Percentiles rank a stretch among this genome's conserved stretches.
Evolutionary conservation across 495 filamentous ascomycete genomes (phyloP).

Genomic region (Hypoxylon lienhwacheense): DNA sequence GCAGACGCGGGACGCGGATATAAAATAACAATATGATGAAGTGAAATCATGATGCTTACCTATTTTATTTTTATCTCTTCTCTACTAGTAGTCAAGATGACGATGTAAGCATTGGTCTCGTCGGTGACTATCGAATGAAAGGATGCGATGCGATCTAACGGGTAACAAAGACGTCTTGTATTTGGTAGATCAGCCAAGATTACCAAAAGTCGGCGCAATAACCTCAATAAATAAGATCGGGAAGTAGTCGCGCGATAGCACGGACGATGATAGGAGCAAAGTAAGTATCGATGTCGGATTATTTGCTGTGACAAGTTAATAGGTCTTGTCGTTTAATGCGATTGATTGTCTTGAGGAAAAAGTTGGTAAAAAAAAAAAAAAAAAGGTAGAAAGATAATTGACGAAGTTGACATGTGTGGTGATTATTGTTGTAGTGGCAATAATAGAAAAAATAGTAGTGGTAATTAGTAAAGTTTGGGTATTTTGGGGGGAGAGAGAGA

Average conservation of each 20-base stretch:
- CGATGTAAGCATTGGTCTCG: constrained; percentile 19
- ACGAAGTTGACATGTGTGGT: too few species aligned
- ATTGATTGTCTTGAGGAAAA: too few species aligned
- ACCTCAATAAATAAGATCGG: constrained; percentile 3
- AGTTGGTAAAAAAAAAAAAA: too few species aligned
- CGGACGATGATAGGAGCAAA: neutral
- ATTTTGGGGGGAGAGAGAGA: too few species aligned
- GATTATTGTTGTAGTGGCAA: too few species aligned
- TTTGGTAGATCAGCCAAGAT: constrained; percentile 30
- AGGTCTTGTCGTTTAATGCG: too few species aligned
- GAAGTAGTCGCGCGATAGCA: constrained; percentile 4
- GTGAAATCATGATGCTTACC: constrained; percentile 31
- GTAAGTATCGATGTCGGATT: too few species aligned
- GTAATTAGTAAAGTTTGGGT: too few species aligned
- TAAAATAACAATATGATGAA: neutral
- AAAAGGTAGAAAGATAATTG: too few species aligned
- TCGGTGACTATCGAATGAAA: constrained; percentile 26
- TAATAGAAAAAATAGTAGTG: too few species aligned
- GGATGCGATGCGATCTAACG: constrained; percentile 13
- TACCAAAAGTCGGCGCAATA: constrained; percentile 19
- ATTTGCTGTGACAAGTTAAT: too few species aligned
- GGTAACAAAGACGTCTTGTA: neutral
- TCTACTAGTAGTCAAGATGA: constrained; percentile 18
- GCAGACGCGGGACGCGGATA: neutral
- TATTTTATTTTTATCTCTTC: too few species aligned